Conservation (phyloP, 179 eudicot genomes). For the Monotropa hypopitys region DNA sequence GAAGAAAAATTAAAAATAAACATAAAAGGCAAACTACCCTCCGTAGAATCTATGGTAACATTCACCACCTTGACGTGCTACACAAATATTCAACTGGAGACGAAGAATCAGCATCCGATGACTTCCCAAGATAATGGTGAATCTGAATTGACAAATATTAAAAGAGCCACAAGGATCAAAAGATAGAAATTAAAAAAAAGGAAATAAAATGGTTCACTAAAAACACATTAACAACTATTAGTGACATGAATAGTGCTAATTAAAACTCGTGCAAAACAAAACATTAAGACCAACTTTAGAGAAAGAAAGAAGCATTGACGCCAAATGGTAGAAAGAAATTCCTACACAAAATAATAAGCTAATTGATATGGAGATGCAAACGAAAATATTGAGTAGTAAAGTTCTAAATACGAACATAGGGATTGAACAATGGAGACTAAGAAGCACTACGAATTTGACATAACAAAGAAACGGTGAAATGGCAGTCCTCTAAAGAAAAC, state of each 20-base stretch:
- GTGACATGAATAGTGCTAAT: not conserved
- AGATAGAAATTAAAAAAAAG: not conserved
- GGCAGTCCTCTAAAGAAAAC: not conserved
- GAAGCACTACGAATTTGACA: not conserved
- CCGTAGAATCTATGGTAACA: conserved; percentile 5
- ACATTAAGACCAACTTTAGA: not conserved
- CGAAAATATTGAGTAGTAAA: not conserved
- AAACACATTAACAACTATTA: not conserved
- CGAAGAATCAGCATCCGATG: conserved; percentile 66
- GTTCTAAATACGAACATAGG: not conserved
- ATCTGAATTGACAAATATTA: conserved; percentile 31
- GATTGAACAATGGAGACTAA: not conserved
- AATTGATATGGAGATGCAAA: not conserved
- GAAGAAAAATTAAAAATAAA: conserved; percentile 14
- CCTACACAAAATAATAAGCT: not conserved
- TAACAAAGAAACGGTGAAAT: not conserved
- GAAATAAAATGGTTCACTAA: not conserved
- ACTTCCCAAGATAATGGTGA: conserved; percentile 68
- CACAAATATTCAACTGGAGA: conserved; percentile 65
- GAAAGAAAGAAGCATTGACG: not conserved
- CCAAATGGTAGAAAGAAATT: not conserved
- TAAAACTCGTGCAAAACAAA: not conserved
- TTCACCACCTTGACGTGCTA: conserved; percentile 61
- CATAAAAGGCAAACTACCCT: not conserved
- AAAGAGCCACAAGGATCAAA: not conserved